phyloP scores from a whole-genome alignment of 768 basidiomycete species.

The Pseudohyphozyma bogoriensis region DNA sequence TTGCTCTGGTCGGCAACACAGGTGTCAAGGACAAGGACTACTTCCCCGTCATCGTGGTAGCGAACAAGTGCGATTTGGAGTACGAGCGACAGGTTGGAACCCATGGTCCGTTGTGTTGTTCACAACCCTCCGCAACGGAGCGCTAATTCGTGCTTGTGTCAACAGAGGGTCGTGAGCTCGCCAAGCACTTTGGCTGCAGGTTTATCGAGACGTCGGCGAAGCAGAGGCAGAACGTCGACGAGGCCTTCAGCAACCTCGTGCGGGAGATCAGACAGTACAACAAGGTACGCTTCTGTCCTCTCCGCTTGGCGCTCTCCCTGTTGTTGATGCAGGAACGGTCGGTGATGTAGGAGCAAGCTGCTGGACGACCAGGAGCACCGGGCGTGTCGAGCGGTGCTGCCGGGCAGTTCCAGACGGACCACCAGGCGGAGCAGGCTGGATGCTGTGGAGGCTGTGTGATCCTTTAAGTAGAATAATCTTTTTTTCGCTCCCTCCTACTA shows the following conservation, averaged over 20 bases:
- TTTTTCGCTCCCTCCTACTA: background rate
- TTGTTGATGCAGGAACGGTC: background rate
- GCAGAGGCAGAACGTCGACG: conserved; percentile 44
- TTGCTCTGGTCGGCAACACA: conserved; percentile 2
- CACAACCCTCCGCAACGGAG: background rate
- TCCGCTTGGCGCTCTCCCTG: too few relatives aligned
- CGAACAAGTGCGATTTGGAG: conserved; percentile 43
- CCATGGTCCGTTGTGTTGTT: conserved; percentile 55
- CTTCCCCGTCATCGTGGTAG: conserved; percentile 44
- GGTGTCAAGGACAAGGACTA: conserved; percentile 42
- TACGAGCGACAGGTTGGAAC: conserved; percentile 50
- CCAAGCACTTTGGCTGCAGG: conserved; percentile 48
- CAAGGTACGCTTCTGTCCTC: conserved; percentile 35
- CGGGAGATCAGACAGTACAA: conserved; percentile 41
- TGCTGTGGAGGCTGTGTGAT: conserved; percentile 31
- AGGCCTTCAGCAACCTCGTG: conserved; percentile 42
- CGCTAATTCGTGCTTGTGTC: background rate
- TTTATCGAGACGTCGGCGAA: conserved; percentile 45
- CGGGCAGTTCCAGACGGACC: conserved; percentile 1
- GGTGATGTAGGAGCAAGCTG: conserved; percentile 27
- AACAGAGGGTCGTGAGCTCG: conserved; percentile 91
- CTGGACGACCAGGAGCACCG: conserved; percentile 26
- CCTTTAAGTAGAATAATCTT: conserved; percentile 9
- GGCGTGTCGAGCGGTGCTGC: conserved; percentile 5
- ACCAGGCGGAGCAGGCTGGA: conserved; percentile 24